These are phyloP conservation scores for Aureobasidium namibiae DNA, from an alignment of 2,329 filamentous ascomycete genomes.

Conservation along the genomic window DNA sequence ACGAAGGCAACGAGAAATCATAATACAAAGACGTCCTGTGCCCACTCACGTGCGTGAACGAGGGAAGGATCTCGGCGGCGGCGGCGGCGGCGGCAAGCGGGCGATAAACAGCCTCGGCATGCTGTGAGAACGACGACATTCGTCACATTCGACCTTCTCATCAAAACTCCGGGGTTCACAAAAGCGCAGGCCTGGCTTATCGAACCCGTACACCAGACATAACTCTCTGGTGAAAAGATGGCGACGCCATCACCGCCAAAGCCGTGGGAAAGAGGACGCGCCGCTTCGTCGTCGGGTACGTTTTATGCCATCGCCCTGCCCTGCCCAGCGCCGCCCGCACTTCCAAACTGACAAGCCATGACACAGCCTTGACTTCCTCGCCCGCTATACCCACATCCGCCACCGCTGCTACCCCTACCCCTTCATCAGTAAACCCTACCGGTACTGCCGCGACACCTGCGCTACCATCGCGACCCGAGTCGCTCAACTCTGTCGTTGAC, in stretches of 20 bases:
- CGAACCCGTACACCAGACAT: too few relatives aligned
- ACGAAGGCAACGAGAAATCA: neutral
- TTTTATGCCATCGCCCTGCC: neutral
- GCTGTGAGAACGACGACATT: neutral
- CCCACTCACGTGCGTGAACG: neutral
- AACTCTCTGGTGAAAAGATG: too few relatives aligned
- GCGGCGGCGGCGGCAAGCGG: conserved; percentile 10
- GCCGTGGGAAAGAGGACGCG: conserved; percentile 84
- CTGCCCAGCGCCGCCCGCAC: neutral
- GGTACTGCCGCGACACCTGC: conserved; percentile 32
- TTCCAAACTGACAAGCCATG: neutral
- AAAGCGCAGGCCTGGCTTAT: too few relatives aligned
- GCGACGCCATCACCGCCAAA: conserved; percentile 68
- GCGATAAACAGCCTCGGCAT: conserved; percentile 3
- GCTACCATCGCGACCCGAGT: conserved; percentile 71
- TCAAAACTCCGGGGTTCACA: conserved; percentile 1
- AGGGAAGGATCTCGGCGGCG: neutral
- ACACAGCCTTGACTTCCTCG: conserved; percentile 7
- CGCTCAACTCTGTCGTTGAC: conserved; percentile 71
- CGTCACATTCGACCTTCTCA: neutral
- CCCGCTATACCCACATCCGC: conserved; percentile 3
- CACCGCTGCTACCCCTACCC: conserved; percentile 22
- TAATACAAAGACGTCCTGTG: neutral
- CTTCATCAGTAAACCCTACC: conserved; percentile 36
- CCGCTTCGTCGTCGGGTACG: conserved; percentile 32